Percentiles rank a stretch among this genome's conserved stretches.
phyloP scores from a whole-genome alignment of 345 rosid species.

The Barbarea vulgaris region DNA sequence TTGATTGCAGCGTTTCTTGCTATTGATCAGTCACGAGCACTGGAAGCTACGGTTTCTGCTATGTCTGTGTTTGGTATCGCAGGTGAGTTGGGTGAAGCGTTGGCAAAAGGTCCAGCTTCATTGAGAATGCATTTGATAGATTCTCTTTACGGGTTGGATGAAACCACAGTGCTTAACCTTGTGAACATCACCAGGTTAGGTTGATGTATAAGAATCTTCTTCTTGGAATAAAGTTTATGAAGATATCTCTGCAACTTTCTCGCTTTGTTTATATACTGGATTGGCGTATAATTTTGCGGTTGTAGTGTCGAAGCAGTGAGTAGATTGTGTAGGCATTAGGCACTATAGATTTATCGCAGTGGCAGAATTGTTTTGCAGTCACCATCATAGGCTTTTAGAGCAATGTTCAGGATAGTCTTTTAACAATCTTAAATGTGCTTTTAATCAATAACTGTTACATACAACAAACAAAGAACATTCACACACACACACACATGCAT shows the following conservation, averaged over 20 bases:
- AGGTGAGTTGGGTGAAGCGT: constrained; percentile 74
- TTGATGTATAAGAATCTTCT: constrained; percentile 24
- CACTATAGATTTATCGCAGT: not conserved
- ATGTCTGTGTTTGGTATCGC: constrained; percentile 79
- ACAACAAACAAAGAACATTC: constrained; percentile 25
- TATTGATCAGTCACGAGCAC: constrained; percentile 51
- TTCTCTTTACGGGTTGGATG: constrained; percentile 66
- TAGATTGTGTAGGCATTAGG: constrained; percentile 7
- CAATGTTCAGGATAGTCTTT: not conserved
- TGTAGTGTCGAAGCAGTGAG: not conserved
- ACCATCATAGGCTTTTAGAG: not conserved
- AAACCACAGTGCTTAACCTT: constrained; percentile 48
- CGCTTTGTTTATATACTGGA: not conserved
- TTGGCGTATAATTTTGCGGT: not conserved
- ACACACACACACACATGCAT: constrained; percentile 33
- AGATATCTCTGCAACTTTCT: constrained; percentile 13
- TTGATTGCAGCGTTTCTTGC: constrained; percentile 81
- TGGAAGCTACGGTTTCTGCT: constrained; percentile 87
- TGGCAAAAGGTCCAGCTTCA: constrained; percentile 85
- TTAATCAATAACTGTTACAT: constrained; percentile 28
- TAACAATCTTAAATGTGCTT: not conserved
- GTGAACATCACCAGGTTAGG: constrained; percentile 47
- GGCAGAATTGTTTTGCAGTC: not conserved
- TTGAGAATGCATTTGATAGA: constrained; percentile 84
- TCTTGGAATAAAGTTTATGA: constrained; percentile 23